Percentiles rank a stretch among this genome's conserved stretches.
These are phyloP conservation scores for Salix dunnii DNA, from an alignment of 345 rosid species.

Conservation along the genomic window DNA sequence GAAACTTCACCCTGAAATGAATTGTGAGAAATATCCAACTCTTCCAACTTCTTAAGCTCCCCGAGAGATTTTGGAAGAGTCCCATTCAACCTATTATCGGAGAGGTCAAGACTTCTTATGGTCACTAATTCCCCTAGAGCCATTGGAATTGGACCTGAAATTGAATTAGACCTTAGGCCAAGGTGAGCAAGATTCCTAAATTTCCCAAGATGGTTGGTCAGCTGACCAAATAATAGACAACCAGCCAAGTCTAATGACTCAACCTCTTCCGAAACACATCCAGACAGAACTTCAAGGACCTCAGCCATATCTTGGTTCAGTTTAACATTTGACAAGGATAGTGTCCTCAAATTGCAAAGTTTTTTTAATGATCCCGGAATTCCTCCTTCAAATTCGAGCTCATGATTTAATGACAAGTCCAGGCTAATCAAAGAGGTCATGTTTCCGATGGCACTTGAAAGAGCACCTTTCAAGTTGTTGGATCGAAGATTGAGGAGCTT, in stretches of 20 bases:
- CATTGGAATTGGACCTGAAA: slow-evolving; percentile 24
- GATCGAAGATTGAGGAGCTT: slow-evolving; percentile 5
- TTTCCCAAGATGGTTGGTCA: slow-evolving; percentile 6
- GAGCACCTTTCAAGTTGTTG: slow-evolving; percentile 16
- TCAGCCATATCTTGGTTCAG: slow-evolving; percentile 1
- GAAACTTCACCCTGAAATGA: slow-evolving; percentile 17
- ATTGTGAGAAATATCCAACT: slow-evolving; percentile 6
- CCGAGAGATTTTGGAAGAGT: slow-evolving; percentile 16
- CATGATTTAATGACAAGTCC: neutral
- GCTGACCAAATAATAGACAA: slow-evolving; percentile 10
- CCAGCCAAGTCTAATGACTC: neutral
- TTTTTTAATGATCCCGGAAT: slow-evolving; percentile 15
- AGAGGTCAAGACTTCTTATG: slow-evolving; percentile 2
- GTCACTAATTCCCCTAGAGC: neutral
- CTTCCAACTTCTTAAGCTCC: slow-evolving; percentile 2
- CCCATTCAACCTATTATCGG: slow-evolving; percentile 15
- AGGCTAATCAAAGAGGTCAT: slow-evolving; percentile 11
- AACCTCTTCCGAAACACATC: neutral
- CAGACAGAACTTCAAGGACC: neutral
- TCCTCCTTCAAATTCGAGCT: slow-evolving; percentile 8
- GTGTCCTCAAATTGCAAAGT: slow-evolving; percentile 14
- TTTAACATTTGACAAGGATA: neutral
- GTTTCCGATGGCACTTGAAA: slow-evolving; percentile 17
- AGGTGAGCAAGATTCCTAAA: slow-evolving; percentile 10
- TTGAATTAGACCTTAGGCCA: slow-evolving; percentile 1